Base-by-base conservation (phyloP, 208 protist species). In the Trypanosoma rangeli region DNA sequence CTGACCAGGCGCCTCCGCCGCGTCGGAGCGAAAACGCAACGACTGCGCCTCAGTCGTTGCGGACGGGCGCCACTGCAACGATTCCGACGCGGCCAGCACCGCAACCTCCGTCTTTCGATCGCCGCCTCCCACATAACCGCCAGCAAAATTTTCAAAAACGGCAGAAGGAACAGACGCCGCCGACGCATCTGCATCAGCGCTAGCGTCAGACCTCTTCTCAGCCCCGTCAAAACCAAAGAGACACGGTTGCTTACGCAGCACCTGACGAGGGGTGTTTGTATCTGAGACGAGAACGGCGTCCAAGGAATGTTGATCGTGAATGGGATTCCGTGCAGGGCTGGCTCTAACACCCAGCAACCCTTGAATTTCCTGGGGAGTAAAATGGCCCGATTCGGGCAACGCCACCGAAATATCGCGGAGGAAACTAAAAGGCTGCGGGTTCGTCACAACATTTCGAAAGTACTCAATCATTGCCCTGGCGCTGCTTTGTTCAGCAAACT, bases 391-490 rank as follows among this genome's bases (percentile, higher is more conserved):
- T 33, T 54, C 56, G 0, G 50, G 60, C 67, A 58, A 70, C 18
- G 16, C 52, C 29, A 20, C 18, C 20, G 72, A 63, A 26, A 70
- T 80, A 29, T 57, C 53, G 20, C 70, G 79, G 18, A 94, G 74
- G 65, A 90, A 90, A 72, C 69, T 72, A 62, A 94, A 87, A 4
- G 89, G 76, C 26, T 70, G 64, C 4, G 64, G 42, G 0, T 46
- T 83, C 64, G 83, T 80, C 52, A 74, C 73, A 29, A 79, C 75
- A 68, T 92, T 94, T 52, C 89, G 85, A 74, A 94, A 94, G 73
- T 87, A 92, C 64, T 94, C 89, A 33, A 94, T 74, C 79, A 94
- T 92, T 60, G 86, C 82, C 56, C 81, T 81, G 28, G 89, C 84
- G 24, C 84, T 80, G 39, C 60, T 52, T 22, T 57, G 64, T 54